Evolutionary conservation across 768 basidiomycete species (phyloP).

Genomic region (Boletus vermiculosoides): DNA sequence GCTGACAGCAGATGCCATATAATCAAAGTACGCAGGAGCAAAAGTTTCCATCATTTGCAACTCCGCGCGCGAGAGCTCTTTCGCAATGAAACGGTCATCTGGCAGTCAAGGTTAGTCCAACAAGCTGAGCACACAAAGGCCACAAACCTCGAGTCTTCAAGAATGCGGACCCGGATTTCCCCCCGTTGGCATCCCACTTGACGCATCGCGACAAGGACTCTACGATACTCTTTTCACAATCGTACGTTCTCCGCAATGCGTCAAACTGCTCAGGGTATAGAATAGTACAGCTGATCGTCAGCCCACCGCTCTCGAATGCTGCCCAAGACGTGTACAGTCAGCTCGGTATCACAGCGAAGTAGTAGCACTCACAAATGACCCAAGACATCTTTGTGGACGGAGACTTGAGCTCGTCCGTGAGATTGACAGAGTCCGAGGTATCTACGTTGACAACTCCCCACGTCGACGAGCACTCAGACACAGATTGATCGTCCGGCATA

Average conservation of each 20-base stretch:
- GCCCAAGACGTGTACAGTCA: conserved; percentile 1
- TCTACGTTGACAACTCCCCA: conserved; percentile 93
- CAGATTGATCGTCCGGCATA: conserved; percentile 88
- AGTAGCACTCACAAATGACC: conserved; percentile 63
- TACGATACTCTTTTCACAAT: conserved; percentile 91
- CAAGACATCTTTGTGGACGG: conserved; percentile 79
- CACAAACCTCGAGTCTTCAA: conserved; percentile 87
- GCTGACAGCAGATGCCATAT: conserved; percentile 92
- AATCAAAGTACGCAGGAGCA: conserved; percentile 96
- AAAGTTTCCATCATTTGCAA: conserved; percentile 95
- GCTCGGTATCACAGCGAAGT: neutral
- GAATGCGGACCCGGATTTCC: conserved; percentile 96
- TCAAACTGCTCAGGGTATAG: conserved; percentile 98
- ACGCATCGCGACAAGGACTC: conserved; percentile 92
- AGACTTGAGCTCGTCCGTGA: conserved; percentile 71
- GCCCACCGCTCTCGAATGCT: conserved; percentile 89
- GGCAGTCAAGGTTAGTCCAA: neutral
- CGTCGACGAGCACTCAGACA: conserved; percentile 80
- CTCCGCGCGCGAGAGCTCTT: conserved; percentile 89
- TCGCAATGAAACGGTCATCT: conserved; percentile 99
- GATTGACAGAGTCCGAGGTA: conserved; percentile 58
- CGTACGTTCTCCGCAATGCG: conserved; percentile 85
- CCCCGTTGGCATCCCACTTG: conserved; percentile 94
- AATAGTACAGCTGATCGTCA: conserved; percentile 91
- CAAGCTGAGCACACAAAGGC: neutral